These are phyloP conservation scores for Phyllosticta citrichinensis DNA, from an alignment of 2,329 filamentous ascomycete genomes.

Conservation along the genomic window DNA sequence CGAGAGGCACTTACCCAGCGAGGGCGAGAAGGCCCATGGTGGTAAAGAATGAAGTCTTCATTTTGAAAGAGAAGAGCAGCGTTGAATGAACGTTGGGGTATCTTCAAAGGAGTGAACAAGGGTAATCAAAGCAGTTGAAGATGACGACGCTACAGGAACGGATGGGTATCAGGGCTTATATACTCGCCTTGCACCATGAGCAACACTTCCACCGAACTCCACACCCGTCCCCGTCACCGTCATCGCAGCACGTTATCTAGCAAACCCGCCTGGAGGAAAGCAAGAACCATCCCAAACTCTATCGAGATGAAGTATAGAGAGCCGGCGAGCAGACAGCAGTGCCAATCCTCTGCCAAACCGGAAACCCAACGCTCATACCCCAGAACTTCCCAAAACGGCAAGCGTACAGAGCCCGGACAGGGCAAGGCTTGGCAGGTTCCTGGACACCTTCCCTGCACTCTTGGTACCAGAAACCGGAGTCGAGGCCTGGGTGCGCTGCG, in stretches of 20 bases:
- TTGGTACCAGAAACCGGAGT: background rate
- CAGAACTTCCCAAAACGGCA: background rate
- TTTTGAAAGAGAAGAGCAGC: background rate
- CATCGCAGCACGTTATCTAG: background rate
- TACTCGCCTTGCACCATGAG: background rate
- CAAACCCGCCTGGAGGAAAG: background rate
- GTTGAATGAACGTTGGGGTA: background rate
- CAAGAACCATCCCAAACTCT: background rate
- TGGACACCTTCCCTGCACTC: background rate
- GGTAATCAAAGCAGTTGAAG: no score
- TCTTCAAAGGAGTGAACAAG: background rate
- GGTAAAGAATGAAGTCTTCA: background rate
- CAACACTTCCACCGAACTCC: background rate
- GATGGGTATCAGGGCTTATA: background rate
- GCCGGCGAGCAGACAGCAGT: background rate
- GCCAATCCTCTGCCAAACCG: background rate
- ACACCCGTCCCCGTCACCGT: background rate
- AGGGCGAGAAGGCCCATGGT: background rate
- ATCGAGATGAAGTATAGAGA: background rate
- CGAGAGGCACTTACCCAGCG: background rate
- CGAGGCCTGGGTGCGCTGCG: background rate
- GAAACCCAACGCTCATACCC: background rate
- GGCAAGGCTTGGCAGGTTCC: background rate
- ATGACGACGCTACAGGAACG: accelerated
- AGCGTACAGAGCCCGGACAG: background rate